These are phyloP conservation scores for Entophlyctis helioformis DNA, from an alignment of 192 early-diverging fungal species.

Conservation along the genomic window DNA sequence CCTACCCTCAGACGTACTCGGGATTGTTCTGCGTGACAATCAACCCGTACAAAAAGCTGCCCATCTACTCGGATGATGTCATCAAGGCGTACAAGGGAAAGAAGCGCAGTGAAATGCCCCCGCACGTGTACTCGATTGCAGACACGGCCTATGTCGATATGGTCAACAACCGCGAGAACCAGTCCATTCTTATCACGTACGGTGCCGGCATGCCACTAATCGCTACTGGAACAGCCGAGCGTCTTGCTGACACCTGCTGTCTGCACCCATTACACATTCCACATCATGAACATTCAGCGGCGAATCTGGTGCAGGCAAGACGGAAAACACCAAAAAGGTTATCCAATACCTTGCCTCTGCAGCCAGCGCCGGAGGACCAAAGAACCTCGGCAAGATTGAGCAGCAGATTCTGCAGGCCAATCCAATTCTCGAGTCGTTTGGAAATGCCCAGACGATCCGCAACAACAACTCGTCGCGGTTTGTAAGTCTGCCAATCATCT, in stretches of 20 bases:
- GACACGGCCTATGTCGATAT: constrained; percentile 94
- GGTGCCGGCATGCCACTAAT: not conserved
- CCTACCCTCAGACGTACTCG: constrained; percentile 74
- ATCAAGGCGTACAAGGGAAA: constrained; percentile 55
- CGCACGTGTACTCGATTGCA: constrained; percentile 85
- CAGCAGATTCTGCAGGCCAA: constrained; percentile 92
- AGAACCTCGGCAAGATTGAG: constrained; percentile 52
- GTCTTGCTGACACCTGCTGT: no score
- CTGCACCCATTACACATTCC: no score
- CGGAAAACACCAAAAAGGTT: constrained; percentile 98
- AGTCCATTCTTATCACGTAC: constrained; percentile 95
- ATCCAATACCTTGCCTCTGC: constrained; percentile 95
- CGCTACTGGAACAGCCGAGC: no score
- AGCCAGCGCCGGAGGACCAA: constrained; percentile 32
- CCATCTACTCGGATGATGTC: constrained; percentile 75
- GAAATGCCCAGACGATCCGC: constrained; percentile 95
- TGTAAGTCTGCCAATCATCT: no score
- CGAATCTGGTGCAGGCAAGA: constrained; percentile 98
- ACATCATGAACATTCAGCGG: constrained; percentile 52
- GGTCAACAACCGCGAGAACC: constrained; percentile 85
- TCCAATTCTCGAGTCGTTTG: constrained; percentile 95
- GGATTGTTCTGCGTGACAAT: constrained; percentile 97
- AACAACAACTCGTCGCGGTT: constrained; percentile 99
- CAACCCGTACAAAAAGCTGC: constrained; percentile 89
- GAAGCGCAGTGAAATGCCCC: constrained; percentile 33